A percentile compares a stretch with the other conserved stretches of the same genome.
These are phyloP conservation scores for Logfia minima DNA, from an alignment of 129 eudicot genomes.

Conservation along the genomic window DNA sequence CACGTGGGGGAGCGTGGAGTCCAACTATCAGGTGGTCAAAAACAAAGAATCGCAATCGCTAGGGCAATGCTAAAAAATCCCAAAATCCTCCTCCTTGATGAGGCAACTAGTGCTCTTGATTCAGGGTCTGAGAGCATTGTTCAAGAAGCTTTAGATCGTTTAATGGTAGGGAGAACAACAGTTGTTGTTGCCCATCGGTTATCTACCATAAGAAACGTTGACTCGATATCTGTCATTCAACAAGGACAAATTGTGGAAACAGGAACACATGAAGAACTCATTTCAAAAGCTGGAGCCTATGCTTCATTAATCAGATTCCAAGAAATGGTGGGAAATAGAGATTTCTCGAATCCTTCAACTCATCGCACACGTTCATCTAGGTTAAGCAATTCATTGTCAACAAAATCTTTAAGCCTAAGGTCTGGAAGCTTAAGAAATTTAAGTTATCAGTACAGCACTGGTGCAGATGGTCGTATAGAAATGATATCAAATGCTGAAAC, in stretches of 20 bases:
- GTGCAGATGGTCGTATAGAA: slow-evolving; percentile 93
- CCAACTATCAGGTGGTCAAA: slow-evolving; percentile 96
- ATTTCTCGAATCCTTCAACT: slow-evolving; percentile 86
- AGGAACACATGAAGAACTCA: slow-evolving; percentile 90
- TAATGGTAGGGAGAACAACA: slow-evolving; percentile 92
- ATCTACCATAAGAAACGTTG: slow-evolving; percentile 91
- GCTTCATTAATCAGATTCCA: slow-evolving; percentile 87
- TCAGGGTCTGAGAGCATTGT: slow-evolving; percentile 91
- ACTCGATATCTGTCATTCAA: slow-evolving; percentile 84
- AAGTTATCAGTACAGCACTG: slow-evolving; percentile 91
- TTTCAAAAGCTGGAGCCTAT: slow-evolving; percentile 79
- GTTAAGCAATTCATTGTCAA: slow-evolving; percentile 80
- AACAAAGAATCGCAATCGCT: slow-evolving; percentile 94
- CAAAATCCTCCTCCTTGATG: slow-evolving; percentile 88
- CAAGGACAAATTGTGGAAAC: slow-evolving; percentile 93
- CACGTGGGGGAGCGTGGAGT: slow-evolving; percentile 98
- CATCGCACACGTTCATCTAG: slow-evolving; percentile 84
- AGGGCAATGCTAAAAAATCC: slow-evolving; percentile 96
- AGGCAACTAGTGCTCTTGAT: slow-evolving; percentile 96
- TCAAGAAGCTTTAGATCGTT: slow-evolving; percentile 93
- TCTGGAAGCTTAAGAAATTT: slow-evolving; percentile 92
- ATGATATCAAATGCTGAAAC: slow-evolving; percentile 95
- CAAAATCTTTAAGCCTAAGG: slow-evolving; percentile 86
- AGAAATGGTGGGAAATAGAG: slow-evolving; percentile 95
- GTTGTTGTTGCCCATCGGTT: slow-evolving; percentile 96